Percentiles rank a stretch among this genome's conserved stretches.
These are phyloP conservation scores for Penicillium sp. DNA, from an alignment of 2,329 filamentous ascomycete genomes.

Conservation along the genomic window DNA sequence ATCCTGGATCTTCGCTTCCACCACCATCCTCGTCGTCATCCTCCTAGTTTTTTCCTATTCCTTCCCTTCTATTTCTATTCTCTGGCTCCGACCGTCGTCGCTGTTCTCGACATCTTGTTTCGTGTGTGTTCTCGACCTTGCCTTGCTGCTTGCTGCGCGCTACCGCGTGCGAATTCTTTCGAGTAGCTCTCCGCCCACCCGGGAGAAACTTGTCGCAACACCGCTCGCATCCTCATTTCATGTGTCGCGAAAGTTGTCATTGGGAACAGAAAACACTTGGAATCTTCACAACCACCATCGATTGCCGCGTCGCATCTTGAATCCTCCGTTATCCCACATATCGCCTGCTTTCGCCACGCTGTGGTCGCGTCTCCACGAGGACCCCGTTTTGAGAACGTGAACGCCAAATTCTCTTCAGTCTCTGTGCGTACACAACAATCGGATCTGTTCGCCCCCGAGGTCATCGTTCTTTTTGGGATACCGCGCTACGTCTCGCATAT, in stretches of 20 bases:
- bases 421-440: background rate
- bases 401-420: background rate
- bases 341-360: background rate
- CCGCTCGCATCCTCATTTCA: background rate
- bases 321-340: background rate
- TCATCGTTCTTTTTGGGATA: background rate
- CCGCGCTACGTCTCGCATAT: background rate
- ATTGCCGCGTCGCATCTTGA: constrained; percentile 7
- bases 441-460: background rate
- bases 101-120: constrained; percentile 7
- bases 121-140: background rate
- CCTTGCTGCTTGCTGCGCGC: constrained; percentile 11
- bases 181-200: background rate
- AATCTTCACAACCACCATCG: background rate
- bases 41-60: background rate
- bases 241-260: constrained; percentile 1
- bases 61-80: background rate
- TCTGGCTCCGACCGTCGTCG: background rate
- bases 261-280: background rate
- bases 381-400: background rate
- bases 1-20: constrained; percentile 18
- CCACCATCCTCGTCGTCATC: constrained; percentile 16
- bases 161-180: constrained; percentile 6
- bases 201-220: constrained; percentile 5
- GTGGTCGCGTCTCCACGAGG: constrained; percentile 4